These are phyloP conservation scores for Cardamine resedifolia DNA, from an alignment of 345 rosid species.

Conservation along the genomic window DNA sequence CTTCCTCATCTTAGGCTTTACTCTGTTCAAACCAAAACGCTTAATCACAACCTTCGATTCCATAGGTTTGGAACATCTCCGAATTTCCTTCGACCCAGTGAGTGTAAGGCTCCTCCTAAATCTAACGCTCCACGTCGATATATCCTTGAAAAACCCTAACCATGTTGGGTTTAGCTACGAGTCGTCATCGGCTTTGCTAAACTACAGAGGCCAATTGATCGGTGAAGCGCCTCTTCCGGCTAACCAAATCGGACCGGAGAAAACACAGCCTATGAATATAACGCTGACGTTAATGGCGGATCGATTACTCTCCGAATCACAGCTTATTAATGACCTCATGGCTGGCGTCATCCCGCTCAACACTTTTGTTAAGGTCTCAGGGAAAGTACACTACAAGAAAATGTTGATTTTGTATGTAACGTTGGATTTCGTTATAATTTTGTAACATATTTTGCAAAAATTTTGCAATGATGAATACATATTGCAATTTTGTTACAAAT, in stretches of 20 bases:
- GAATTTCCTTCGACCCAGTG: slow-evolving; percentile 31
- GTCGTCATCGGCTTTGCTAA: slow-evolving; percentile 44
- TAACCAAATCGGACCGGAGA: slow-evolving; percentile 44
- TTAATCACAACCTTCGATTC: slow-evolving; percentile 51
- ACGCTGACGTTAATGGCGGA: slow-evolving; percentile 65
- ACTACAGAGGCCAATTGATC: slow-evolving; percentile 54
- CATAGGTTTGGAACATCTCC: slow-evolving; percentile 40
- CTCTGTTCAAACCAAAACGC: slow-evolving; percentile 71
- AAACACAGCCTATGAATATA: slow-evolving; percentile 49
- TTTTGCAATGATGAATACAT: too few species aligned
- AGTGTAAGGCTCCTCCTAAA: slow-evolving; percentile 43
- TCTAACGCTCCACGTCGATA: slow-evolving; percentile 47
- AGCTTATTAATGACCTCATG: slow-evolving; percentile 40
- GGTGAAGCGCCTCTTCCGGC: slow-evolving; percentile 77
- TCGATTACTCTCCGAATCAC: slow-evolving; percentile 48
- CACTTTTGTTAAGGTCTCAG: slow-evolving; percentile 46
- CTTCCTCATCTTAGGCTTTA: slow-evolving; percentile 54
- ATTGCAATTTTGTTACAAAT: too few species aligned
- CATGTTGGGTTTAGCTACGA: slow-evolving; percentile 61
- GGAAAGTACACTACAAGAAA: too few species aligned
- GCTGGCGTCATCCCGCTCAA: slow-evolving; percentile 48
- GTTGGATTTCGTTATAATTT: too few species aligned
- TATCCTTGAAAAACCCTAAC: slow-evolving; percentile 68
- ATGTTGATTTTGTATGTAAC: too few species aligned
- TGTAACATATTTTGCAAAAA: too few species aligned